Evolutionary conservation across 306 rosid genomes (phyloP).

Genomic region (Arachis hypogaea): DNA sequence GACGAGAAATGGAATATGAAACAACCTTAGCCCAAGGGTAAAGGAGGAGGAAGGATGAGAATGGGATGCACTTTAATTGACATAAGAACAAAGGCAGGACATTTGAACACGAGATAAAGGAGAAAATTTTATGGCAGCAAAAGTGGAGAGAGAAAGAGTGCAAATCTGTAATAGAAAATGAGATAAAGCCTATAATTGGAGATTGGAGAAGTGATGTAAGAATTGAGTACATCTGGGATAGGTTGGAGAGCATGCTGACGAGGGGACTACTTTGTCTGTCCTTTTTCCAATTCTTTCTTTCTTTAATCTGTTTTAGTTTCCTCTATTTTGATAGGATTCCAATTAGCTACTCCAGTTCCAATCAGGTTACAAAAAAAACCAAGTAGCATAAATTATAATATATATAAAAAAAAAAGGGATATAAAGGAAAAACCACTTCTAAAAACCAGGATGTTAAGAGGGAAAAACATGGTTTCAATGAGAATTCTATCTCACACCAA

Average conservation of each 20-base stretch:
- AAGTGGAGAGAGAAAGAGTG: not conserved
- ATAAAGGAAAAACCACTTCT: not conserved
- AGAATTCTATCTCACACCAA: not conserved
- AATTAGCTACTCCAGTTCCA: not conserved
- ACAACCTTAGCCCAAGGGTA: not conserved
- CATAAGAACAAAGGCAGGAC: not conserved
- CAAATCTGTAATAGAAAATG: not conserved
- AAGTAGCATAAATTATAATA: not conserved
- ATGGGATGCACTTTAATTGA: not conserved
- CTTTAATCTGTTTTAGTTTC: not conserved
- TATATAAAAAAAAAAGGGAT: not conserved
- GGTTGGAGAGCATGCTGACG: not conserved
- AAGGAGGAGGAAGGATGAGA: not conserved
- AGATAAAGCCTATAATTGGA: not conserved
- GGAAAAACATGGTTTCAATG: not conserved
- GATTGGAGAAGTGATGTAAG: not conserved
- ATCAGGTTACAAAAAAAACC: not conserved
- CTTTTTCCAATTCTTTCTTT: not conserved
- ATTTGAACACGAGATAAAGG: not conserved
- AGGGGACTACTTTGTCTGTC: not conserved
- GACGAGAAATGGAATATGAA: not conserved
- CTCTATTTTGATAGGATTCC: not conserved
- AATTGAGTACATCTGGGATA: not conserved
- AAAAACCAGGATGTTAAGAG: not conserved
- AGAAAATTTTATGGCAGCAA: not conserved